Evolutionary conservation across 2,329 filamentous ascomycete species (phyloP).

Genomic region (Pseudocercospora vitis): DNA sequence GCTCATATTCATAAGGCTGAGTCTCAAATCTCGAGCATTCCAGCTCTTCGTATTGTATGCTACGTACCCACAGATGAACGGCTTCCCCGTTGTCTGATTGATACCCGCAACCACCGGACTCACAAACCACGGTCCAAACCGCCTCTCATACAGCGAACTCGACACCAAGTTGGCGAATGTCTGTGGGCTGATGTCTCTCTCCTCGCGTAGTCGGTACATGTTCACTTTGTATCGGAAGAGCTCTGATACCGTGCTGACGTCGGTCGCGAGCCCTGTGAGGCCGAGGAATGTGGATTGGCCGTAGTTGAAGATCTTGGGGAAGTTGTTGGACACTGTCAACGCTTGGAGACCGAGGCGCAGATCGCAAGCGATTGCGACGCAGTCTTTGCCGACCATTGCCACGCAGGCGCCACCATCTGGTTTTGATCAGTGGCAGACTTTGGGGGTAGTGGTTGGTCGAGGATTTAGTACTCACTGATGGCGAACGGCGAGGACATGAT

Average conservation of each 20-base stretch:
- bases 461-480: constrained; percentile 68
- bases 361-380: constrained; percentile 98
- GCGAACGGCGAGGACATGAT: constrained; percentile 83
- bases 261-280: constrained; percentile 92
- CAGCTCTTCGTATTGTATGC: too few relatives aligned
- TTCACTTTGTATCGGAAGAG: constrained; percentile 99
- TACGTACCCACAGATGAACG: constrained; percentile 82
- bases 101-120: constrained; percentile 91
- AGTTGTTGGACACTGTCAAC: constrained; percentile 98
- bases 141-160: constrained; percentile 85
- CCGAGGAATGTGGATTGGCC: constrained; percentile 87
- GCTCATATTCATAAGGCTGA: neutral
- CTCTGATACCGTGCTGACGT: constrained; percentile 90
- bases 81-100: constrained; percentile 88
- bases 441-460: neutral
- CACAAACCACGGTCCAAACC: constrained; percentile 96
- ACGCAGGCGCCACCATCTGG: constrained; percentile 87
- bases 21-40: too few relatives aligned
- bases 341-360: constrained; percentile 95
- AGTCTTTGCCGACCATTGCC: constrained; percentile 99
- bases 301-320: constrained; percentile 99
- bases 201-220: constrained; percentile 98
- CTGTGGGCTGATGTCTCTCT: constrained; percentile 89
- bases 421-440: constrained; percentile 12
- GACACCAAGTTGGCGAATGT: constrained; percentile 97